A percentile compares a stretch with the other conserved stretches of the same genome.
These are phyloP conservation scores for Anacardium occidentale DNA, from an alignment of 345 rosid genomes.

Conservation along the genomic window DNA sequence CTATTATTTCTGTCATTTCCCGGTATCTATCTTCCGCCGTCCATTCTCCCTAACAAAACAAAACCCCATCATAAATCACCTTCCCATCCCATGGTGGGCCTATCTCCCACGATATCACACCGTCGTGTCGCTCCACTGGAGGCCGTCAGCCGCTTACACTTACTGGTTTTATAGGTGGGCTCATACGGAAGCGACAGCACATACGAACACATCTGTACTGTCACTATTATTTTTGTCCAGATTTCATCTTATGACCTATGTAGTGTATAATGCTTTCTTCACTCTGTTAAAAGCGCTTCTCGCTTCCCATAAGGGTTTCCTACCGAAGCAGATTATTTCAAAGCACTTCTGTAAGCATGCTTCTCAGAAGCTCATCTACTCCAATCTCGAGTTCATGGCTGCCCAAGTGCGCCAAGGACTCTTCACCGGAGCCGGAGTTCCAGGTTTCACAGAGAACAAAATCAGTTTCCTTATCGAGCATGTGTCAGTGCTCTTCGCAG, in stretches of 20 bases:
- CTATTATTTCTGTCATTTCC: background rate
- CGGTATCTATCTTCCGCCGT: background rate
- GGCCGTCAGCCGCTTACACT: conserved; percentile 12
- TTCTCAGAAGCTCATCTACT: conserved; percentile 50
- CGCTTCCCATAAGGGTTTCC: conserved; percentile 10
- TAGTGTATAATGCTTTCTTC: too few species aligned
- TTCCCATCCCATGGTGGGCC: background rate
- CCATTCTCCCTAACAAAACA: background rate
- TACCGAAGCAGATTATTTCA: too few species aligned
- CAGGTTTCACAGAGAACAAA: conserved; percentile 30
- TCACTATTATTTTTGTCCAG: background rate
- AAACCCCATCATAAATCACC: background rate
- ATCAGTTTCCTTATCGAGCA: conserved; percentile 35
- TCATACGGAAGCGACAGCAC: background rate
- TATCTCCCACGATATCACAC: background rate
- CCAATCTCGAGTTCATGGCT: conserved; percentile 57
- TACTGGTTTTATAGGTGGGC: conserved; percentile 10
- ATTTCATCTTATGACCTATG: background rate
- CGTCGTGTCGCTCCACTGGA: conserved; percentile 29
- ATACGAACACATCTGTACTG: background rate
- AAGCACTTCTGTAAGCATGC: conserved; percentile 26
- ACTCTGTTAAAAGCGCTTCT: background rate
- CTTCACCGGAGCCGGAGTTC: conserved; percentile 48
- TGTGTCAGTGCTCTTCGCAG: conserved; percentile 19
- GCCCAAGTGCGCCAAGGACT: conserved; percentile 34